Conservation (phyloP, 1,284 basidiomycete genomes). For the Trichosporon faecale region DNA sequence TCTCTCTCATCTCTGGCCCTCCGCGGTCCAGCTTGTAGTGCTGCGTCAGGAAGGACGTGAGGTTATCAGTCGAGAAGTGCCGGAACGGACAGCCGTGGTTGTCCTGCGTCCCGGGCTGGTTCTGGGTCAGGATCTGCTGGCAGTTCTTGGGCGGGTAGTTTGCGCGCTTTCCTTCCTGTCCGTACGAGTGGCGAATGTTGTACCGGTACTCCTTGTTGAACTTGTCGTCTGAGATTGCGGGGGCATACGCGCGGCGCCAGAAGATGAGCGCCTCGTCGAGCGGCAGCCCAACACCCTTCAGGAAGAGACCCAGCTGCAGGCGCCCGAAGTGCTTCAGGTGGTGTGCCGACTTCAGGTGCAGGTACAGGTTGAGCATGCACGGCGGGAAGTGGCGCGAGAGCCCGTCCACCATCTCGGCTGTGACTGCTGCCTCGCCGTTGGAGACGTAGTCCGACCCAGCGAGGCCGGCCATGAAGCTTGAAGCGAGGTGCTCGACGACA, state of each 20-base stretch:
- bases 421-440: constrained; percentile 60
- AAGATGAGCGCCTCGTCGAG: constrained; percentile 93
- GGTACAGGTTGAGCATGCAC: constrained; percentile 92
- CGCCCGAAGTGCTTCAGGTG: constrained; percentile 93
- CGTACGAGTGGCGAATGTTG: constrained; percentile 94
- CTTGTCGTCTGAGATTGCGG: constrained; percentile 79
- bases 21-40: constrained; percentile 64
- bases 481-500: constrained; percentile 86
- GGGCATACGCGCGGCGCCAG: constrained; percentile 82
- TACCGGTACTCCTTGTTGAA: constrained; percentile 99
- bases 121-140: constrained; percentile 76
- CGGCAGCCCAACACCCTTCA: constrained; percentile 91
- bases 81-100: constrained; percentile 93
- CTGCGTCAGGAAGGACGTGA: constrained; percentile 71
- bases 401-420: constrained; percentile 90
- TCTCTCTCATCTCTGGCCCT: constrained; percentile 76
- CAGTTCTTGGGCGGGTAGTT: constrained; percentile 97
- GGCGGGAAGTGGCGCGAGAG: constrained; percentile 87
- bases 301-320: constrained; percentile 87
- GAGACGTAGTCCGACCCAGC: constrained; percentile 52
- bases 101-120: constrained; percentile 70
- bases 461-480: constrained; percentile 89
- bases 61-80: constrained; percentile 80
- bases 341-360: constrained; percentile 68
- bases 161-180: constrained; percentile 86